Base-by-base conservation (phyloP, 345 rosid species). In the Pelargonium nanum region DNA sequence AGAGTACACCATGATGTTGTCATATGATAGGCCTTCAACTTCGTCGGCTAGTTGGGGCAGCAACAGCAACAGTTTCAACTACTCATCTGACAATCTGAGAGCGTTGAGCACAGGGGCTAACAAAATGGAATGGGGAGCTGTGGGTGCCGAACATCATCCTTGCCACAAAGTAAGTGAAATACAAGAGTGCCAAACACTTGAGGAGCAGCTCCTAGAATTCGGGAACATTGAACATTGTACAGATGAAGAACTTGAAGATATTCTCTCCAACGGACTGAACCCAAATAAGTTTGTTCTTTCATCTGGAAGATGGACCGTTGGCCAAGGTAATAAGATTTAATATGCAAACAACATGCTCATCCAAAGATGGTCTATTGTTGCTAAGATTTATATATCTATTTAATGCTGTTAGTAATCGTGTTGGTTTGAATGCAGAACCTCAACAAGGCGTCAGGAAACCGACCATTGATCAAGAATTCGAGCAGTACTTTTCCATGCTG, bases 391-490 rank as follows among this genome's bases (percentile, higher is more conserved):
- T 34, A 1, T 19, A 1, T 15, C 57, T 48, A 20, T 26, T 56
- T 20, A 19, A 24, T 20, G 26, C 22, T 6, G 30, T 10, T 54
- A 25, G 55, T 40, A 24, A 7, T 15, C 19, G 53, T 56, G 57
- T 21, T 26, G 16, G 26, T 55, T 54, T 71, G 50, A 55, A 51
- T 78, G 80, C 85, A 91, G 95, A 78, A 51, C 32, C 74, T 56
- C 66, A n/a, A 66, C 40, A 65, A 32, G 66, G 10, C 21, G 24
- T 53, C 22, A 74, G 83, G 67, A 86, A 82, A 68, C 96, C 89
- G 4, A 92, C 93, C 9, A 92, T 89, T 65, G 98, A 92, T 81
- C 87, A 82, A 78, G 98, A 92, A 68, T 89, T 89, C 26, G 96
- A 92, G 80, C 81, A 83, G 68, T 85, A 86, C 71, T 92, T 92